These are phyloP conservation scores for Tephrocybe sp. DNA, from an alignment of 768 basidiomycete species.

Conservation along the genomic window DNA sequence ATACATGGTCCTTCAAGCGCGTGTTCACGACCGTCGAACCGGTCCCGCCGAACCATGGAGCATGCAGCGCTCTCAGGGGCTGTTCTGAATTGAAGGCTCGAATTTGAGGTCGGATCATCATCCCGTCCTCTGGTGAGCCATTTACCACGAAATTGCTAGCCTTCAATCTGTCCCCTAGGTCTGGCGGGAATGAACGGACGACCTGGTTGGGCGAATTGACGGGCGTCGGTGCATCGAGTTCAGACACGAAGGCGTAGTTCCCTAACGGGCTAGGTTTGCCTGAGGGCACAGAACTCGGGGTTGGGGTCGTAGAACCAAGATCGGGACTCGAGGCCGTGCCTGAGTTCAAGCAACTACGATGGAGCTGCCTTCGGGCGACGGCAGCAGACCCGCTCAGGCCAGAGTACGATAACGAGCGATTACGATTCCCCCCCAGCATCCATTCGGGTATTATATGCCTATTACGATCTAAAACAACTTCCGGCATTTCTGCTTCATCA, in stretches of 20 bases:
- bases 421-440: constrained; percentile 62
- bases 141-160: constrained; percentile 12
- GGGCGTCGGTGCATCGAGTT: constrained; percentile 47
- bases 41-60: constrained; percentile 78
- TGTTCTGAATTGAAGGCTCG: constrained; percentile 43
- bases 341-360: constrained; percentile 42
- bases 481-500: constrained; percentile 86
- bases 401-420: constrained; percentile 51
- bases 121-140: constrained; percentile 30
- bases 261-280: constrained; percentile 40
- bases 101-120: constrained; percentile 33
- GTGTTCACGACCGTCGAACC: constrained; percentile 95
- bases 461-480: constrained; percentile 88
- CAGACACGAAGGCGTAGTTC: constrained; percentile 36
- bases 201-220: constrained; percentile 45
- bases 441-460: constrained; percentile 97
- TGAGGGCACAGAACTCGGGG: constrained; percentile 17
- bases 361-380: constrained; percentile 36
- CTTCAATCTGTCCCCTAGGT: constrained; percentile 25
- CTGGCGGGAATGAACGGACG: constrained; percentile 29
- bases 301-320: constrained; percentile 39
- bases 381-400: constrained; percentile 35
- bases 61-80: constrained; percentile 31
- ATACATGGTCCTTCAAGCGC: constrained; percentile 93
- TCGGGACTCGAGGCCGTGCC: constrained; percentile 74